Evolutionary conservation across 345 rosid genomes (phyloP).

Genomic region (Populus euphratica): DNA sequence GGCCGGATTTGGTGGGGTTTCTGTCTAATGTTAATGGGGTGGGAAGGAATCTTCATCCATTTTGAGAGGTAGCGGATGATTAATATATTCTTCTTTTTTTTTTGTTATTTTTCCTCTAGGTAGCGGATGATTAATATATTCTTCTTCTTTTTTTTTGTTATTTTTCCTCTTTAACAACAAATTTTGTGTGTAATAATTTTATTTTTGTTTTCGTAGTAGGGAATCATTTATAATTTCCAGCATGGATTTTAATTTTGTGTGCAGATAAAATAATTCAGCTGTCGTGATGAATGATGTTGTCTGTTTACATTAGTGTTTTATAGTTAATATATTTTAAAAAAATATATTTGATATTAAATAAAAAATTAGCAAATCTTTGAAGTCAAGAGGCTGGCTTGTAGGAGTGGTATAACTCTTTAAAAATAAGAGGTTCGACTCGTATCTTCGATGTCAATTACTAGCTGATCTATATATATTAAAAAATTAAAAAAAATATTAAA

Average conservation of each 20-base stretch:
- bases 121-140: conserved; percentile 3
- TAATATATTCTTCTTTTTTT: too few relatives aligned
- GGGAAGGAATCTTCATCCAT: conserved; percentile 53
- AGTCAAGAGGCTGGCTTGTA: too few relatives aligned
- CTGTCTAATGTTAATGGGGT: conserved; percentile 46
- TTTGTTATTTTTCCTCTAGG: conserved; percentile 10
- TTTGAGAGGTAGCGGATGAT: conserved; percentile 33
- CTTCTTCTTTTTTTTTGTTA: too few relatives aligned
- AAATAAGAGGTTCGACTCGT: too few relatives aligned
- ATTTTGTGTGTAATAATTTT: background rate
- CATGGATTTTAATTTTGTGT: background rate
- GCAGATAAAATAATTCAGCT: background rate
- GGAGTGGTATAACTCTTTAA: too few relatives aligned
- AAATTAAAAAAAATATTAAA: too few relatives aligned
- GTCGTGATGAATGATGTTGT: background rate
- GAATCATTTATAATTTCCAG: background rate
- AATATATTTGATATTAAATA: too few relatives aligned
- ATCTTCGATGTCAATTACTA: too few relatives aligned
- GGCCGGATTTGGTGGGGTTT: conserved; percentile 50
- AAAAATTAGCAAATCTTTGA: too few relatives aligned
- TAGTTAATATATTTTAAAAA: too few relatives aligned
- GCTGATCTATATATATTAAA: too few relatives aligned
- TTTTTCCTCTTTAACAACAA: background rate
- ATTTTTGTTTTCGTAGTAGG: background rate
- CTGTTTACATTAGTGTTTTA: too few relatives aligned